Conservation (phyloP, 108 stramenopile species). For the Fragilaria radians region DNA sequence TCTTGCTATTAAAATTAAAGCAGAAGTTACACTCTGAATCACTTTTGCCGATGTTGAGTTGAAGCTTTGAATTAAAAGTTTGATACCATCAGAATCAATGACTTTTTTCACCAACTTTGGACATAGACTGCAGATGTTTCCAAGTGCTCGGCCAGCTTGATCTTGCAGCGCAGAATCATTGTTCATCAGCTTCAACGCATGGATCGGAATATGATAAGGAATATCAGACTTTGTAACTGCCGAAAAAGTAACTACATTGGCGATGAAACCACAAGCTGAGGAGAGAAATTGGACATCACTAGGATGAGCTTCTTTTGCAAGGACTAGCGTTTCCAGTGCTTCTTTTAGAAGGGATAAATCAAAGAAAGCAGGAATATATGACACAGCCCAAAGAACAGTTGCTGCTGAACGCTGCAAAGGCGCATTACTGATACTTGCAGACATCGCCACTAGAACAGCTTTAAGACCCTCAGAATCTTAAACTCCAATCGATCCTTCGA, state of each 20-base stretch:
- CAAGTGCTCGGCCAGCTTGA: constrained; percentile 3
- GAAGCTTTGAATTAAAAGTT: background rate
- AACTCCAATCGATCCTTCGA: background rate
- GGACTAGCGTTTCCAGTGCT: constrained; percentile 1
- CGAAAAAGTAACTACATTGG: constrained; percentile 8
- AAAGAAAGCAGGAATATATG: constrained; percentile 7
- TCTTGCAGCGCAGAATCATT: background rate
- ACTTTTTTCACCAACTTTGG: constrained; percentile 8
- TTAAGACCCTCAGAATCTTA: background rate
- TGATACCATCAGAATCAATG: background rate
- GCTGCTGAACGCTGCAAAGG: background rate
- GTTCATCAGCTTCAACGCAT: background rate
- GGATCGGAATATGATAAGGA: constrained; percentile 1
- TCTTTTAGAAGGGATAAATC: constrained; percentile 11
- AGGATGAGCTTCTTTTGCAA: background rate
- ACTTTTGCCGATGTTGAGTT: background rate
- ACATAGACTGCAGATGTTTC: constrained; percentile 4
- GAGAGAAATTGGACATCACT: background rate
- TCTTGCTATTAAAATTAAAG: background rate
- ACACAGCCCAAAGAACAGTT: constrained; percentile 14
- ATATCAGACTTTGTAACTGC: background rate
- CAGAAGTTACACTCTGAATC: background rate
- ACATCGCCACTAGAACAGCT: constrained; percentile 7
- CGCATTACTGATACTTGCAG: background rate
- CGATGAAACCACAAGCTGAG: constrained; percentile 18